These are phyloP conservation scores for Xerocomellus amylosporus DNA, from an alignment of 768 basidiomycete species.

Conservation along the genomic window DNA sequence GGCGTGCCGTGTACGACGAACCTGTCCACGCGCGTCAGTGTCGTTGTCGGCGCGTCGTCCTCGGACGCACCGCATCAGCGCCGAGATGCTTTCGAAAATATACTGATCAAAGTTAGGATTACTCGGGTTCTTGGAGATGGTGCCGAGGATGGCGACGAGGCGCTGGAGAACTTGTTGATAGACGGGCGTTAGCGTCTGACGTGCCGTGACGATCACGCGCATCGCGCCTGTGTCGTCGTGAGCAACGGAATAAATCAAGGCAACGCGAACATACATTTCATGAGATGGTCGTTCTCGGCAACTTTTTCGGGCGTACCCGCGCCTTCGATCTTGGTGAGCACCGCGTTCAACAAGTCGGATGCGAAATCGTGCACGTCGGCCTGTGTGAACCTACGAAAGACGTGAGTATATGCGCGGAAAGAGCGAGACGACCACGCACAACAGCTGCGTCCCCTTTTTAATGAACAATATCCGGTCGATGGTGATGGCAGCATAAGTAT, in stretches of 20 bases:
- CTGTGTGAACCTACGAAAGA: conserved; percentile 67
- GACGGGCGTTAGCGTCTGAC: conserved; percentile 67
- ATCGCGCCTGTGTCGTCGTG: conserved; percentile 64
- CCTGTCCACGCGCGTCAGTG: conserved; percentile 37
- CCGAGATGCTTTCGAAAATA: conserved; percentile 95
- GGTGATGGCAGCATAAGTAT: conserved; percentile 97
- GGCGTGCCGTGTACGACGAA: conserved; percentile 78
- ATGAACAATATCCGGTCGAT: conserved; percentile 94
- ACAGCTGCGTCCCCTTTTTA: conserved; percentile 67
- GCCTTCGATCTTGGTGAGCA: conserved; percentile 77
- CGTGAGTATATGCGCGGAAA: neutral
- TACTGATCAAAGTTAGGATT: conserved; percentile 98
- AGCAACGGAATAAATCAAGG: neutral
- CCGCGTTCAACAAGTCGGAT: conserved; percentile 62
- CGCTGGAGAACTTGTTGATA: conserved; percentile 66
- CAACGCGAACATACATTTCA: conserved; percentile 71
- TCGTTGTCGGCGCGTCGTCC: neutral
- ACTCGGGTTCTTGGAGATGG: conserved; percentile 93
- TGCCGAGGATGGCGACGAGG: conserved; percentile 79
- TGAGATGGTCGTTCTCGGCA: conserved; percentile 95
- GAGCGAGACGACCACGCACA: conserved; percentile 49
- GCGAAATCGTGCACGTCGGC: conserved; percentile 85
- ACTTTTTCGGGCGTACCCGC: conserved; percentile 85
- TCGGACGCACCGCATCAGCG: conserved; percentile 70
- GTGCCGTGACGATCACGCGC: conserved; percentile 89